Evolutionary conservation across 83 land plant genomes (phyloP), one percentile per base, ranked within the genome.

Genomic region (Diphasiastrum complanatum): DNA sequence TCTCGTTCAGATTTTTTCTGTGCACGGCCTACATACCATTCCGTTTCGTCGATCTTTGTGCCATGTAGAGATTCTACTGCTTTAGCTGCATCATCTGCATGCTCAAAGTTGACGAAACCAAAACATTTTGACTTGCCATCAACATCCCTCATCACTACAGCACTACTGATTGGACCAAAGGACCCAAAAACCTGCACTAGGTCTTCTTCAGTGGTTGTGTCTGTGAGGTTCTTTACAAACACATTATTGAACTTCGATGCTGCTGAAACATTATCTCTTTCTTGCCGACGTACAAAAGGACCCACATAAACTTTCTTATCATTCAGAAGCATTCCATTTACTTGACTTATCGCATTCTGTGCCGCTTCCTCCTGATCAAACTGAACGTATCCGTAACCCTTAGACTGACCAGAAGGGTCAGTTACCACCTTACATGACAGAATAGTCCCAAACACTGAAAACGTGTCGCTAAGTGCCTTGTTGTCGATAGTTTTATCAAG

Each of bases 51-150:
- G 67, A 79, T 55, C 49, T 76, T 76, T 35, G 61, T 73, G 32
- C 90, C 90, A 66, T 83, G 76, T 5, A 85, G 64, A 29, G 56
- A 71, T 37, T 83, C 81, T 49, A 85, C 90, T 68, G 90, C 66
- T 12, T 18, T 60, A 24, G 81, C 76, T 38, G 90, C 90, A 74
- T 76, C 90, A 68, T 85, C 90, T 18, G 86, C 48, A 35, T 79
- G 64, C 55, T 85, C 87, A 77, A 82, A 85, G 46, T 85, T 83
- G 36, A 85, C 90, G 77, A 85, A 85, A 40, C 90, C 90, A 82
- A 85, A 85, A 45, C 90, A 79, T 34, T 83, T 85, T 2, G 90
- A 85, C 34, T 79, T 85, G 12, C 90, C 90, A 68, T 82, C 81
- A 20, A 53, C 79, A 52, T 85, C 90, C 24, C 74, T 74, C 87